Base-by-base conservation (phyloP, 306 rosid genomes). In the Quercus wislizeni region DNA sequence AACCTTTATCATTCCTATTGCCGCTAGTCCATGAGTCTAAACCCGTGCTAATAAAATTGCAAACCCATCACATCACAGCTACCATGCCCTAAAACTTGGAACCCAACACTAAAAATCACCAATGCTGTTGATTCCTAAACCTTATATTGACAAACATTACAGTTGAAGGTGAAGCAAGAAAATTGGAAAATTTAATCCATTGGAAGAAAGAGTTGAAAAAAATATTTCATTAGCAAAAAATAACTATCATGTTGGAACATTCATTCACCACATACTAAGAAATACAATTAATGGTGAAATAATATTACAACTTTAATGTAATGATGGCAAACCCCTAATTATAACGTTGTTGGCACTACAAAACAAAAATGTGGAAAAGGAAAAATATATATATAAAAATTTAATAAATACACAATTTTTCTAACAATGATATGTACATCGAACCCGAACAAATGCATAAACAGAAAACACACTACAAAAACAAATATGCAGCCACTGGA, bases 341-440 rank as follows among this genome's bases (percentile, higher is more conserved):
- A 83, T 81, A 84, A 80, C 81, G 73, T 76, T 57, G 82, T 65
- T 75, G 81, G 83, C 61, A 82, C 86, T 80, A 52, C 43, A 73
- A 58, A 76, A 76, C 74, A 84, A 82, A 86, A 76, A 65, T 65
- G 81, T 12, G 35, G 73, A 15, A 59, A 78, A 49, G 33, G 57
- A 65, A 61, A 87, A 61, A 87, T 70, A 75, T n/a, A 21, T 21
- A 21, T 21, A 21, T 21, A 21, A 0, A 35, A 77, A 73, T 59
- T 69, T 17, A 77, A 76, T 70, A 78, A 82, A 78, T 75, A 69
- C 75, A 72, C 78, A 84, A 49, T 77, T 88, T 79, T 88, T 85
- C 84, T 85, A 88, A 83, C 87, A 88, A 82, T 91, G 87, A 73
- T 91, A 93, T 93, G 90, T 90, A 93, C 97, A 93, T 79, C 82